A percentile compares a stretch with the other conserved stretches of the same genome.
Evolutionary conservation across 305 asterid genomes (phyloP).

Genomic region (Solanum aculeatissimum): DNA sequence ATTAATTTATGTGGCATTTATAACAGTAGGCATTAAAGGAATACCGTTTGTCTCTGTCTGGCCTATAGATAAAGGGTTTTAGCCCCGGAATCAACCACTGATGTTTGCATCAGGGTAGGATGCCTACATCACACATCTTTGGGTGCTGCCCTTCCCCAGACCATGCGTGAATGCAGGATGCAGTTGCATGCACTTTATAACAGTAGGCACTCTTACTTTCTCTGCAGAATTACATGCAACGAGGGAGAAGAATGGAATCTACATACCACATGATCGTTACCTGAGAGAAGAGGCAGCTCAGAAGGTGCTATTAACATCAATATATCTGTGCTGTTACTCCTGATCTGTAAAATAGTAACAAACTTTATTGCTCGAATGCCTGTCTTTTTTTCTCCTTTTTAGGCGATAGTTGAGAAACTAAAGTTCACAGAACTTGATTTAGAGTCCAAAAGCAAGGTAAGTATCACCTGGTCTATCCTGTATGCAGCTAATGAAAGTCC

Average conservation of each 20-base stretch:
- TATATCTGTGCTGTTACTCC: not conserved
- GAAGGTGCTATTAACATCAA: conserved; percentile 18
- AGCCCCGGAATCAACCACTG: not conserved
- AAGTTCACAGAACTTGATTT: conserved; percentile 8
- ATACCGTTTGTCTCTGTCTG: not conserved
- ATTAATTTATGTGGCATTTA: not conserved
- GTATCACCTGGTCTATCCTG: not conserved
- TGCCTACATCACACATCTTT: not conserved
- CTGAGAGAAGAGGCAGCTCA: conserved; percentile 19
- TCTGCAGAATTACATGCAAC: conserved; percentile 20
- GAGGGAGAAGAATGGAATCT: conserved; percentile 16
- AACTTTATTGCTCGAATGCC: not conserved
- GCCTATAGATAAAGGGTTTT: not conserved
- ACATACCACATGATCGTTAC: conserved; percentile 12
- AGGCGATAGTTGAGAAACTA: conserved; percentile 4
- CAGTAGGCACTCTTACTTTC: not conserved
- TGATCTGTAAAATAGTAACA: not conserved
- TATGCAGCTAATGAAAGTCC: not conserved
- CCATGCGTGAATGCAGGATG: not conserved
- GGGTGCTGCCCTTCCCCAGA: not conserved
- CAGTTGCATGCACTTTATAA: not conserved
- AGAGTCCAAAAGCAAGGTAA: conserved; percentile 7
- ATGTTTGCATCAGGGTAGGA: not conserved
- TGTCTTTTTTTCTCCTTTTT: not conserved
- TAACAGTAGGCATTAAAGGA: not conserved